These are phyloP conservation scores for Biscogniauxia marginata DNA, from an alignment of 2,329 filamentous ascomycete genomes.

Conservation along the genomic window DNA sequence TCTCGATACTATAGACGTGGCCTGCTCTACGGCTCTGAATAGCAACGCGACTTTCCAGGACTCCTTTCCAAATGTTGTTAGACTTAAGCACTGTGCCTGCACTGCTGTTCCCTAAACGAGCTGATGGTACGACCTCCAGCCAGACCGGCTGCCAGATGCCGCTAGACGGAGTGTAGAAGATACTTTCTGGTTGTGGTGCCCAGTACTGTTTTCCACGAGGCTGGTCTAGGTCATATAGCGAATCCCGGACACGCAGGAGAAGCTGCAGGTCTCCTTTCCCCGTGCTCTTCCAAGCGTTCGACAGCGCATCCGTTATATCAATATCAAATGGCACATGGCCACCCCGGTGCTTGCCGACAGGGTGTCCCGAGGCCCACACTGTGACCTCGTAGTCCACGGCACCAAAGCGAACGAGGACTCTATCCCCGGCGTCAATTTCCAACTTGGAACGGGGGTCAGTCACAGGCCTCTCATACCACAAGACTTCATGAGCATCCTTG, in stretches of 20 bases:
- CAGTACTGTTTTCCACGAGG: conserved; percentile 69
- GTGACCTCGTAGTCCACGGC: conserved; percentile 62
- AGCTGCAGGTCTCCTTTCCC: conserved; percentile 39
- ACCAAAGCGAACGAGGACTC: conserved; percentile 54
- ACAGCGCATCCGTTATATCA: conserved; percentile 54
- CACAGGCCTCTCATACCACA: conserved; percentile 63
- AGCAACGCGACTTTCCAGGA: conserved; percentile 49
- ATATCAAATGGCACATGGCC: conserved; percentile 59
- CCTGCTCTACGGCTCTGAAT: conserved; percentile 49
- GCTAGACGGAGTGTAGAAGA: conserved; percentile 57
- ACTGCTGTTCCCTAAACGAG: conserved; percentile 54
- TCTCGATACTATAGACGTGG: conserved; percentile 47
- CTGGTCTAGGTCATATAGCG: conserved; percentile 62
- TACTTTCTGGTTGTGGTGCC: conserved; percentile 58
- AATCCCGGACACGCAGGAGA: conserved; percentile 61
- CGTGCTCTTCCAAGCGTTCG: conserved; percentile 18
- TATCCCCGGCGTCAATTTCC: conserved; percentile 41
- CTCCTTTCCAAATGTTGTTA: conserved; percentile 51
- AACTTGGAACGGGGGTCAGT: conserved; percentile 45
- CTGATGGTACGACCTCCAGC: conserved; percentile 53
- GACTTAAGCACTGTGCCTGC: conserved; percentile 57
- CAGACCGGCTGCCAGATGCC: conserved; percentile 60
- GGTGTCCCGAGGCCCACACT: conserved; percentile 54
- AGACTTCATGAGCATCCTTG: conserved; percentile 61
- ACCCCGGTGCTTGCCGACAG: conserved; percentile 54